Evolutionary conservation across 2,329 filamentous ascomycete species (phyloP).

Genomic region (Neonectria hederae): DNA sequence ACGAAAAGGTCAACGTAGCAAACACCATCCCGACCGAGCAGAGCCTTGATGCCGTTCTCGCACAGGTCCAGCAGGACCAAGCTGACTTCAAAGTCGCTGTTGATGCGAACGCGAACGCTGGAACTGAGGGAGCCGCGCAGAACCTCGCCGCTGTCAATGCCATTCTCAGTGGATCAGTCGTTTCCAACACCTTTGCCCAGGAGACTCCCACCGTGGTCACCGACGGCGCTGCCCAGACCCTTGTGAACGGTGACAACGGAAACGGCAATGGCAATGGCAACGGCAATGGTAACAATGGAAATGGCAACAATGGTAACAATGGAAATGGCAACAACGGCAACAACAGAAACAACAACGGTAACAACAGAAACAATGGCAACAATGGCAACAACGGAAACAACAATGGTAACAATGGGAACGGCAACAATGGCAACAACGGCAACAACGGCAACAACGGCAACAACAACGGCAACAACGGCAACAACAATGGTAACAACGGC

Average conservation of each 20-base stretch:
- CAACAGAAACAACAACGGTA: constrained; percentile 25
- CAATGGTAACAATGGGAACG: constrained; percentile 6
- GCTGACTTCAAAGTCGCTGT: constrained; percentile 56
- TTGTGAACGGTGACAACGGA: constrained; percentile 19
- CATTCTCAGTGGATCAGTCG: constrained; percentile 45
- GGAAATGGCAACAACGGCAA: constrained; percentile 2
- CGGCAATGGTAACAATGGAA: constrained; percentile 11
- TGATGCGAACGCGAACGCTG: constrained; percentile 55
- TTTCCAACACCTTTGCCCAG: constrained; percentile 44
- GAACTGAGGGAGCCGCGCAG: constrained; percentile 38
- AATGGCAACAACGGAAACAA: constrained; percentile 19
- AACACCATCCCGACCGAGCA: constrained; percentile 57
- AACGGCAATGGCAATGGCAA: constrained; percentile 10
- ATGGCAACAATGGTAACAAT: constrained; percentile 4
- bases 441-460: neutral
- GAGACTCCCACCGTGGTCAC: constrained; percentile 46
- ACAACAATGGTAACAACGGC: constrained; percentile 26
- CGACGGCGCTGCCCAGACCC: constrained; percentile 21
- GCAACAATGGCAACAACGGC: constrained; percentile 17
- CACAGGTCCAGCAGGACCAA: constrained; percentile 61
- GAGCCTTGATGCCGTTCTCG: constrained; percentile 54
- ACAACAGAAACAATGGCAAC: constrained; percentile 3
- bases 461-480: neutral
- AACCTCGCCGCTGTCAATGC: constrained; percentile 52
- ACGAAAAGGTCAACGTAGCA: constrained; percentile 54